phyloP scores from a whole-genome alignment of 164 flowering plant species.

The Tetrastigma voinierianum region DNA sequence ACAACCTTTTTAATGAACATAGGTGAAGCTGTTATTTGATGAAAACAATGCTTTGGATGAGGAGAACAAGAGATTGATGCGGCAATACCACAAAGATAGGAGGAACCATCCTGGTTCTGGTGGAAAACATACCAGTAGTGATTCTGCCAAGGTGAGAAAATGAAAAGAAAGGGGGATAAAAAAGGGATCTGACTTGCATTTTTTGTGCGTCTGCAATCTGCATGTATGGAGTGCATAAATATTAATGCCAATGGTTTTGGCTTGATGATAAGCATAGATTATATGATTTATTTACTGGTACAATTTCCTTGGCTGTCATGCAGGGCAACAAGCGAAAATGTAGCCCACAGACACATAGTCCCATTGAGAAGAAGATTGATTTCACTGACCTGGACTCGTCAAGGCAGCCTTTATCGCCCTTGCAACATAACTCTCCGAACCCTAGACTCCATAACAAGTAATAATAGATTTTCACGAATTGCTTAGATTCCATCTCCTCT shows the following conservation, averaged over 20 bases:
- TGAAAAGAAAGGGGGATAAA: not conserved
- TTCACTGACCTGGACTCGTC: conserved; percentile 41
- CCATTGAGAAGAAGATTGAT: conserved; percentile 50
- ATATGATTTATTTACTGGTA: not conserved
- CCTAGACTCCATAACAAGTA: conserved; percentile 46
- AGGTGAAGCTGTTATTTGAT: conserved; percentile 64
- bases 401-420: conserved; percentile 70
- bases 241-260: not conserved
- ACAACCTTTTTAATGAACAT: not conserved
- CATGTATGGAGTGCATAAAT: not conserved
- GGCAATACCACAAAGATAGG: conserved; percentile 39
- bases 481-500: not conserved
- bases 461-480: not conserved
- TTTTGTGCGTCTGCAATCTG: too few relatives aligned
- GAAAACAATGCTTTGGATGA: conserved; percentile 60
- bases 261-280: not conserved
- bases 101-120: conserved; percentile 43
- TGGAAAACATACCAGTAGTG: conserved; percentile 45
- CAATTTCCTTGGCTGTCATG: conserved; percentile 4
- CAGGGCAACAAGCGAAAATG: conserved; percentile 74
- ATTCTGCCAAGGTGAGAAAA: conserved; percentile 61
- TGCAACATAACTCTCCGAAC: conserved; percentile 60
- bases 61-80: conserved; percentile 68
- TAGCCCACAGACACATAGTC: conserved; percentile 47
- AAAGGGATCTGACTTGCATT: not conserved